phyloP scores from a whole-genome alignment of 192 early-diverging fungal genomes.

The Mortierella alpina region DNA sequence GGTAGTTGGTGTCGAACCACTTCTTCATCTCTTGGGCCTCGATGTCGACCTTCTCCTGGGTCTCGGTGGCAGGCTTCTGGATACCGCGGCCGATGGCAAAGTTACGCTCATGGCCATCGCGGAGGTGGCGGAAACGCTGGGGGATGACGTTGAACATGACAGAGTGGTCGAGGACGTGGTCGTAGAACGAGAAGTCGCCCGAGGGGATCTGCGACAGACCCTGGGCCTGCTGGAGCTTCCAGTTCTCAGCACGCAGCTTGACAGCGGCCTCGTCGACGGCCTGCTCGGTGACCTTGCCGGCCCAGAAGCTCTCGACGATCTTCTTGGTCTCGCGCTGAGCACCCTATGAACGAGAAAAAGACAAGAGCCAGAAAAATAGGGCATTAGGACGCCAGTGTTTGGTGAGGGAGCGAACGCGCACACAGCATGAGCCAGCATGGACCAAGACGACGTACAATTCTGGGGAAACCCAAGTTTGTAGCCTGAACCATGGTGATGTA shows the following conservation, averaged over 20 bases:
- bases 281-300: slow-evolving; percentile 81
- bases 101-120: slow-evolving; percentile 80
- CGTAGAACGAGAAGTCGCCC: slow-evolving; percentile 97
- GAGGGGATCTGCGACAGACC: slow-evolving; percentile 87
- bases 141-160: slow-evolving; percentile 74
- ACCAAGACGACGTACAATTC: slow-evolving; percentile 43
- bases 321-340: slow-evolving; percentile 97
- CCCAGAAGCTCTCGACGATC: slow-evolving; percentile 94
- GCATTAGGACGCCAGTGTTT: neutral
- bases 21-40: slow-evolving; percentile 99
- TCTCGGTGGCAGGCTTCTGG: slow-evolving; percentile 74
- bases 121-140: slow-evolving; percentile 72
- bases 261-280: slow-evolving; percentile 71
- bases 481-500: slow-evolving; percentile 49
- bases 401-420: neutral
- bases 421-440: neutral
- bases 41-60: slow-evolving; percentile 83
- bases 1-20: slow-evolving; percentile 99
- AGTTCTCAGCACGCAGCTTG: slow-evolving; percentile 78
- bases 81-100: slow-evolving; percentile 98
- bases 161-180: slow-evolving; percentile 85
- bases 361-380: slow-evolving; percentile 8
- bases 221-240: slow-evolving; percentile 73
- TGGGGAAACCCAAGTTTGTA: slow-evolving; percentile 56
- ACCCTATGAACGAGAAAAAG: slow-evolving; percentile 58